These are phyloP conservation scores for Rhipidocladum racemiflorum DNA, from an alignment of 176 grass and related monocot species.

Conservation along the genomic window DNA sequence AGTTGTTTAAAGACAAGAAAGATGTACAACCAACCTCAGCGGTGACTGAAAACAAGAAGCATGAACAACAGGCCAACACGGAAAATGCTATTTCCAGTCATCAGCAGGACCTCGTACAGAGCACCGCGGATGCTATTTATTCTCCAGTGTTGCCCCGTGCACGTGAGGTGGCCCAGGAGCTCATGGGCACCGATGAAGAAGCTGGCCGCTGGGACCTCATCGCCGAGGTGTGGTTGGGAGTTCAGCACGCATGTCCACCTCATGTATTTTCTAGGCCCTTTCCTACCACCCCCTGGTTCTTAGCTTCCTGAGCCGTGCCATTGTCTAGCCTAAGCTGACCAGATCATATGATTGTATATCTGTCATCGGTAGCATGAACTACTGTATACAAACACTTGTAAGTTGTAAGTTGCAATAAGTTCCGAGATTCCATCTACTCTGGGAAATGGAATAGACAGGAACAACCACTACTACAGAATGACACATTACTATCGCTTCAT, in stretches of 20 bases:
- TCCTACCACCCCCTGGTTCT: not conserved
- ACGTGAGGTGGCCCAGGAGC: not conserved
- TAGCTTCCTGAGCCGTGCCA: not conserved
- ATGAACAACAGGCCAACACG: too few species aligned
- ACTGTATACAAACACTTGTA: too few species aligned
- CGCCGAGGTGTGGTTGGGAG: not conserved
- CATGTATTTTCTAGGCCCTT: slow-evolving; percentile 1
- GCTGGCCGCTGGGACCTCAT: not conserved
- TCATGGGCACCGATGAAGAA: not conserved
- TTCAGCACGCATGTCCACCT: not conserved
- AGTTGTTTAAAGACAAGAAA: not conserved
- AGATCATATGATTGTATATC: too few species aligned
- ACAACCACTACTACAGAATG: too few species aligned
- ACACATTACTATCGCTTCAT: too few species aligned
- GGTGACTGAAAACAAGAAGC: too few species aligned
- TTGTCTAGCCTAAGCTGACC: not conserved
- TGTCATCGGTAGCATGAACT: too few species aligned
- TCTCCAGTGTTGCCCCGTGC: not conserved
- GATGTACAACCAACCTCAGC: not conserved
- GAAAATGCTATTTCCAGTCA: too few species aligned
- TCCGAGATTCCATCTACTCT: too few species aligned
- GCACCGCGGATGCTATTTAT: not conserved
- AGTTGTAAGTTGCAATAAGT: too few species aligned
- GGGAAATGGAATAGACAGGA: too few species aligned
- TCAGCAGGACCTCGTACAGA: too few species aligned